Percentiles rank a stretch among this genome's conserved stretches.
phyloP scores from a whole-genome alignment of 192 early-diverging fungal species.

The Helicostylum pulchrum region DNA sequence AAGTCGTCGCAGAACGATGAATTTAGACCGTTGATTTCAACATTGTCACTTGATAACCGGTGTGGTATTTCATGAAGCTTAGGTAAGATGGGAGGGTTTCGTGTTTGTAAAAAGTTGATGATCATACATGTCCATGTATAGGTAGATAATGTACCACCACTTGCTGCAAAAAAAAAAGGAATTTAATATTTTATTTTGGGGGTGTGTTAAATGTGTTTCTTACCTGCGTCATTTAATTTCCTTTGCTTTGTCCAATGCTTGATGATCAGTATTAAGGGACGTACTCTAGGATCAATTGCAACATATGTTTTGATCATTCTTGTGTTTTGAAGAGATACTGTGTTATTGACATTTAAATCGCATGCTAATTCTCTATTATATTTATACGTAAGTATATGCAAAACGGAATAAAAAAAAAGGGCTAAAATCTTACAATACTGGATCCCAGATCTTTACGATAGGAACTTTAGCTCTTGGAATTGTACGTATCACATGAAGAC shows the following conservation, averaged over 20 bases:
- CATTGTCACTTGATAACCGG: constrained; percentile 56
- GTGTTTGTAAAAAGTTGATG: constrained; percentile 90
- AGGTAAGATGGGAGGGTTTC: constrained; percentile 86
- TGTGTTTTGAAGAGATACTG: constrained; percentile 86
- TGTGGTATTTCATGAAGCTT: constrained; percentile 63
- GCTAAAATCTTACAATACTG: constrained; percentile 63
- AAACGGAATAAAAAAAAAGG: neutral
- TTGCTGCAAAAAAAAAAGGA: constrained; percentile 50
- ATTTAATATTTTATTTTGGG: neutral
- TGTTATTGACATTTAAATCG: constrained; percentile 95
- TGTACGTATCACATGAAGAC: constrained; percentile 74
- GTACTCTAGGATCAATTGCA: constrained; percentile 80
- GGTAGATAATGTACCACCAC: constrained; percentile 89
- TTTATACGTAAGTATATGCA: neutral
- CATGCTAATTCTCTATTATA: constrained; percentile 63
- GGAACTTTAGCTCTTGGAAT: constrained; percentile 88
- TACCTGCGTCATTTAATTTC: constrained; percentile 86
- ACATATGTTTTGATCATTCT: constrained; percentile 88
- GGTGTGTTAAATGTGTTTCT: neutral
- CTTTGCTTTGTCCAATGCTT: constrained; percentile 90
- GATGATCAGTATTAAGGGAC: constrained; percentile 84
- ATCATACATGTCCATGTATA: constrained; percentile 95
- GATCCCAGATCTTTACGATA: constrained; percentile 89
- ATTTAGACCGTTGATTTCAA: too few species aligned
- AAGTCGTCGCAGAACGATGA: constrained; percentile 71